phyloP scores from a whole-genome alignment of 768 basidiomycete species.

The Hericium erinaceus region DNA sequence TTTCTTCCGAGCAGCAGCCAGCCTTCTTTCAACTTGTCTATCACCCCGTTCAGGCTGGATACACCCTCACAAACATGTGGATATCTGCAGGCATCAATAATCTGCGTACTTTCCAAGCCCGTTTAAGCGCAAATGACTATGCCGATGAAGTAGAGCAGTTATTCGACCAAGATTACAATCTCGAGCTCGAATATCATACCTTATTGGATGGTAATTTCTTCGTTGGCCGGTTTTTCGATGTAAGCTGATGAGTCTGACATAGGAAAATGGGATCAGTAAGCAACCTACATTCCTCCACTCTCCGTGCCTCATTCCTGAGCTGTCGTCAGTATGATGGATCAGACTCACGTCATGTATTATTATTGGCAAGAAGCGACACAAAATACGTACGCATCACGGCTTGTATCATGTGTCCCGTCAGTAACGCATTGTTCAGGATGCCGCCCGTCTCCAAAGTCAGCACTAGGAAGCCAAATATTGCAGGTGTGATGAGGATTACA shows the following conservation, averaged over 20 bases:
- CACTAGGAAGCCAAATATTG: conserved; percentile 43
- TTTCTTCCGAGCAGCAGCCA: conserved; percentile 37
- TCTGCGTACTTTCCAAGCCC: conserved; percentile 52
- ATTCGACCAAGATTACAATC: conserved; percentile 53
- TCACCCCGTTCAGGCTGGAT: conserved; percentile 51
- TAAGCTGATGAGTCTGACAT: background rate
- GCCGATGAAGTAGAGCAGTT: conserved; percentile 45
- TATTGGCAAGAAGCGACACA: conserved; percentile 70
- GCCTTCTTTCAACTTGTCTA: conserved; percentile 70
- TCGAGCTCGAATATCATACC: conserved; percentile 52
- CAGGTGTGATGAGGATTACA: conserved; percentile 56
- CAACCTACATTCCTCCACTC: background rate
- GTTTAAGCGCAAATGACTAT: conserved; percentile 49
- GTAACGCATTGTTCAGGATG: conserved; percentile 29
- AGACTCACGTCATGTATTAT: conserved; percentile 56
- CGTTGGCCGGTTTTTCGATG: background rate
- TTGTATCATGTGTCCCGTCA: background rate
- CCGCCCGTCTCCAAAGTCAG: conserved; percentile 43
- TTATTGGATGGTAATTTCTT: conserved; percentile 38
- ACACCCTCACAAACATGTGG: conserved; percentile 48
- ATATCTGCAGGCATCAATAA: conserved; percentile 53
- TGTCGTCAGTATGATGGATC: conserved; percentile 48
- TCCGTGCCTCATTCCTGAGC: background rate
- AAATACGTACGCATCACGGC: conserved; percentile 34
- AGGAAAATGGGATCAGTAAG: conserved; percentile 54